phyloP scores from a whole-genome alignment of 768 basidiomycete genomes.

The Grammothele lineata region DNA sequence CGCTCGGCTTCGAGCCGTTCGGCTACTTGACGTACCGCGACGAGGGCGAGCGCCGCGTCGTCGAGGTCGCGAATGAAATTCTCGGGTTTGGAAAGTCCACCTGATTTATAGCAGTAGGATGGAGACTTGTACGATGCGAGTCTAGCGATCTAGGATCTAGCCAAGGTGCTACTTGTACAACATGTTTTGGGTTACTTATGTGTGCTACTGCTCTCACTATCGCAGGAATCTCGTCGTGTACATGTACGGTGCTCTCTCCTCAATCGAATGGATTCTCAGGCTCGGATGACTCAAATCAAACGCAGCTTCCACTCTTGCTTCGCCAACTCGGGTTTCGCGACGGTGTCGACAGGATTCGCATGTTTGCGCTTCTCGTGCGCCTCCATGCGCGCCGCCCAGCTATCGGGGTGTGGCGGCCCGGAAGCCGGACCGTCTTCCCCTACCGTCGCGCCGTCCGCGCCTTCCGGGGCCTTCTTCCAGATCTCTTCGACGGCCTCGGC shows the following conservation, averaged over 20 bases:
- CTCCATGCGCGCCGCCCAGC: conserved; percentile 27
- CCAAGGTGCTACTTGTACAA: no score
- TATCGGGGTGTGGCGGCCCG: conserved; percentile 6
- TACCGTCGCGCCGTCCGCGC: conserved; percentile 29
- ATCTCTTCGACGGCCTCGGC: conserved; percentile 55
- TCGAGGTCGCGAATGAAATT: conserved; percentile 27
- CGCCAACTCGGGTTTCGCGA: conserved; percentile 23
- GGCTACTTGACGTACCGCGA: conserved; percentile 4
- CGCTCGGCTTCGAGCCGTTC: conserved; percentile 42
- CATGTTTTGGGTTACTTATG: no score
- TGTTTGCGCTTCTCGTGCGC: conserved; percentile 22
- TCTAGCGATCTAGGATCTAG: no score
- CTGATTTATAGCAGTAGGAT: neutral
- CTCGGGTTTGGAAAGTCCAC: conserved; percentile 2
- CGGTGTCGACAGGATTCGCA: conserved; percentile 25
- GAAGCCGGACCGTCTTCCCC: conserved; percentile 2
- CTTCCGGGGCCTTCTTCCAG: conserved; percentile 48
- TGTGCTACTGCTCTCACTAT: no score
- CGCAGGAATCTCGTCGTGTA: no score
- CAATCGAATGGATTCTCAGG: no score
- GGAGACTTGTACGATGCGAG: neutral
- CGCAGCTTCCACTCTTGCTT: conserved; percentile 21
- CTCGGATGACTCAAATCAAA: no score
- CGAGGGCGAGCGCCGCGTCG: conserved; percentile 14
- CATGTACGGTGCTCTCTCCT: no score